Conservation (phyloP, 129 eudicot genomes). For the Flaveria brownii region DNA sequence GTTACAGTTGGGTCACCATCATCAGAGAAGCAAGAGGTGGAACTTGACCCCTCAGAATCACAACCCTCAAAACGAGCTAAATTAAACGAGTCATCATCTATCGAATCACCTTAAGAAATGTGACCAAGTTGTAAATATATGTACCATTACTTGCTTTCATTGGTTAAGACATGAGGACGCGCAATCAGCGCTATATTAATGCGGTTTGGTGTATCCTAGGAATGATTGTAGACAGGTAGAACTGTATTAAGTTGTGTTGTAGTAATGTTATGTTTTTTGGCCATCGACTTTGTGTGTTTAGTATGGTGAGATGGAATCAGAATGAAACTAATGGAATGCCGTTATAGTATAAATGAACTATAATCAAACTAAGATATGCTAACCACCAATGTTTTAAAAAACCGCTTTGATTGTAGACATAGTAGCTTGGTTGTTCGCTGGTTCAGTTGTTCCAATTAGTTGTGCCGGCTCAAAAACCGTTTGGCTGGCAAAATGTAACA, state of each 20-base stretch:
- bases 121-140: conserved; percentile 27
- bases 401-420: too few relatives aligned
- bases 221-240: conserved; percentile 2
- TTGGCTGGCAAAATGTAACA: too few relatives aligned
- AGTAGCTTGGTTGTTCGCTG: too few relatives aligned
- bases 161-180: conserved; percentile 15
- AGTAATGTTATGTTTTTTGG: conserved; percentile 2
- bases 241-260: not conserved
- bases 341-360: too few relatives aligned
- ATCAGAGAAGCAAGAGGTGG: conserved; percentile 27
- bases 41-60: conserved; percentile 39
- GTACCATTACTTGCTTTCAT: conserved; percentile 16
- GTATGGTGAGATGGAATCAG: not conserved
- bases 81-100: conserved; percentile 40
- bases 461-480: too few relatives aligned
- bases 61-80: conserved; percentile 67
- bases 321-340: conserved; percentile 3
- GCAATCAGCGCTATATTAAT: too few relatives aligned
- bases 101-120: conserved; percentile 27
- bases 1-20: conserved; percentile 37
- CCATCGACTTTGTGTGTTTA: not conserved
- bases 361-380: too few relatives aligned
- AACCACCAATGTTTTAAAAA: too few relatives aligned
- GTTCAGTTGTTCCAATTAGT: too few relatives aligned
- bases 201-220: conserved; percentile 22